phyloP scores from a whole-genome alignment of 768 basidiomycete species.

The Gymnopilus dilepis region DNA sequence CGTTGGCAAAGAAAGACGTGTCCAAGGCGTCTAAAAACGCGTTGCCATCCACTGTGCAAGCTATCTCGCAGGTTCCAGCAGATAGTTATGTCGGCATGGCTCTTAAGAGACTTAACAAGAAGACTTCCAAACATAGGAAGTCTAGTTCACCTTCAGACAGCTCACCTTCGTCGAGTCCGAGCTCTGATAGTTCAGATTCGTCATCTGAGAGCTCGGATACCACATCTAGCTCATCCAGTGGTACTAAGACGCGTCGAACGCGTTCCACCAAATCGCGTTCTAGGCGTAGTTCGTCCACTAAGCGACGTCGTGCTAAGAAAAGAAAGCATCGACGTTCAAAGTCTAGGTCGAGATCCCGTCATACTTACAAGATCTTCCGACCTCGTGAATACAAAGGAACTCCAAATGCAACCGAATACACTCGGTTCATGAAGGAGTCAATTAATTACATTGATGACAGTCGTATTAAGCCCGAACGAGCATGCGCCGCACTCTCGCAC shows the following conservation, averaged over 20 bases:
- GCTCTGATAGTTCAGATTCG: not conserved
- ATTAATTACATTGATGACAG: slow-evolving; percentile 14
- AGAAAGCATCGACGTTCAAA: not conserved
- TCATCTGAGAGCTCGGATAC: not conserved
- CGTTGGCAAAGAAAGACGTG: too few species aligned
- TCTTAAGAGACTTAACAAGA: not conserved
- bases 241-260: too few species aligned
- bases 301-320: not conserved
- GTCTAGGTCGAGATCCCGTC: too few species aligned
- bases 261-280: too few species aligned
- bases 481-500: slow-evolving; percentile 14
- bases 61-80: not conserved
- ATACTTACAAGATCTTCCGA: not conserved
- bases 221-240: too few species aligned
- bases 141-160: not conserved
- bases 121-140: not conserved
- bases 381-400: slow-evolving; percentile 16
- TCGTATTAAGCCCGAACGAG: not conserved
- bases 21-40: too few species aligned
- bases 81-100: not conserved
- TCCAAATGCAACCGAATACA: slow-evolving; percentile 11
- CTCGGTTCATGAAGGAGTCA: slow-evolving; percentile 21
- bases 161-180: not conserved
- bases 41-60: too few species aligned
- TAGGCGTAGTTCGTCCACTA: not conserved